Conservation (phyloP, 139 green algal species). For the Haematococcus sp. region DNA sequence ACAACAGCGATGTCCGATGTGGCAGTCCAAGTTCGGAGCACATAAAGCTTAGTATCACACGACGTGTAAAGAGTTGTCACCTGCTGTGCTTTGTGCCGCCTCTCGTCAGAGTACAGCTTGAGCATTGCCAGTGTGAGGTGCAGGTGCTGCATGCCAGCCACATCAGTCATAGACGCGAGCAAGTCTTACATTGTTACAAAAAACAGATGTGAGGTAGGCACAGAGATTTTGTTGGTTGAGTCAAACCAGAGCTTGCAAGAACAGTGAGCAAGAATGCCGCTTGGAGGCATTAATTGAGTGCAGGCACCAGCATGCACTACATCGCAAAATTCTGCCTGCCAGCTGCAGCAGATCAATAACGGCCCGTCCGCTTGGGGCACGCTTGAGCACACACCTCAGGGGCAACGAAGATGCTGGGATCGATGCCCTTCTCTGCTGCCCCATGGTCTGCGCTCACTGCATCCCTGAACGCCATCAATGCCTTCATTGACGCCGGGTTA, state of each 20-base stretch:
- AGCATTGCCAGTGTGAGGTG: constrained; percentile 51
- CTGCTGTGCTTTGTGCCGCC: constrained; percentile 28
- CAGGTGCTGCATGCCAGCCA: constrained; percentile 35
- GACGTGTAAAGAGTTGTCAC: too few species aligned
- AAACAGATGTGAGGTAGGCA: not conserved
- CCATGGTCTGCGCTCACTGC: constrained; percentile 9
- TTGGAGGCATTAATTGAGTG: too few species aligned
- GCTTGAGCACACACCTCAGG: not conserved
- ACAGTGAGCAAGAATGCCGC: too few species aligned
- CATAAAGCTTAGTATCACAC: too few species aligned
- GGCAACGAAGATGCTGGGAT: constrained; percentile 14
- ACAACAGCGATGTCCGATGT: too few species aligned
- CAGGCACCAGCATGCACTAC: too few species aligned
- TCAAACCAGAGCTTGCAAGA: not conserved
- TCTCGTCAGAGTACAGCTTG: constrained; percentile 57
- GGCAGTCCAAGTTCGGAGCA: too few species aligned
- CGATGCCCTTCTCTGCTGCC: constrained; percentile 6
- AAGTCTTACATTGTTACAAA: not conserved
- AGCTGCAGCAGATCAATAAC: too few species aligned
- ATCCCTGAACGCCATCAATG: constrained; percentile 22
- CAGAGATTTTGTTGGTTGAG: not conserved
- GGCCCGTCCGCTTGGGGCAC: too few species aligned
- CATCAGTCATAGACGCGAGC: too few species aligned
- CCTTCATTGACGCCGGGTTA: constrained; percentile 12
- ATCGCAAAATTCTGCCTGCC: too few species aligned